These are phyloP conservation scores for Evansstolkia leycettana DNA, from an alignment of 495 filamentous ascomycete species.

Conservation along the genomic window DNA sequence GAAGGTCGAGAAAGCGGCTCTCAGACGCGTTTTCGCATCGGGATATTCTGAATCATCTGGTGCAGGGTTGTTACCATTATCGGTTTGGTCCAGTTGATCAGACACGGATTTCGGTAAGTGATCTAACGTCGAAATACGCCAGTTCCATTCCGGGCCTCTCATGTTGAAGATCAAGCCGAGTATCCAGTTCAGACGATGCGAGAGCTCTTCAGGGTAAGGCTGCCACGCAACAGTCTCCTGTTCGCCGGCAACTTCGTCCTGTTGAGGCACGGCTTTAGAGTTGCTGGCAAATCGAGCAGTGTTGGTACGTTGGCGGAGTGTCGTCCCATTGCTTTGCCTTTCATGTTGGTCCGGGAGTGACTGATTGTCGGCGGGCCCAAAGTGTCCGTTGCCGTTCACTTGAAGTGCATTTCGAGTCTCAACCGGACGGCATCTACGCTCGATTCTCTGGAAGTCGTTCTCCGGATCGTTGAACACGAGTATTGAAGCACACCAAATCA, in stretches of 20 bases:
- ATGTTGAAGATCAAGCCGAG: slow-evolving; percentile 56
- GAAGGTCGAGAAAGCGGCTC: slow-evolving; percentile 30
- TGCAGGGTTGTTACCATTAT: slow-evolving; percentile 2
- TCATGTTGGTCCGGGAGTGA: too few species aligned
- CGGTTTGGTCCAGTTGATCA: slow-evolving; percentile 20
- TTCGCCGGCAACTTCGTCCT: too few species aligned
- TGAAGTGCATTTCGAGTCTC: not conserved
- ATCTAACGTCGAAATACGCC: slow-evolving; percentile 46
- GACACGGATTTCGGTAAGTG: slow-evolving; percentile 41
- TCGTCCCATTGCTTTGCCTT: not conserved
- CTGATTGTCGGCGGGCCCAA: too few species aligned
- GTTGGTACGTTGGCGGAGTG: not conserved
- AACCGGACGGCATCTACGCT: slow-evolving; percentile 16
- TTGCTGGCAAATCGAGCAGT: too few species aligned
- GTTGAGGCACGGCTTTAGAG: too few species aligned
- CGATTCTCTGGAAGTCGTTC: slow-evolving; percentile 53
- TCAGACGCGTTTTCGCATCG: slow-evolving; percentile 33
- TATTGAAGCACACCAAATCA: slow-evolving; percentile 50
- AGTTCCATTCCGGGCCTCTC: slow-evolving; percentile 70
- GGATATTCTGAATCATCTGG: not conserved
- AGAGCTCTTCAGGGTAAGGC: slow-evolving; percentile 49
- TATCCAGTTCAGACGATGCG: slow-evolving; percentile 59
- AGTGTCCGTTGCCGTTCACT: not conserved
- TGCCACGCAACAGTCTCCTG: slow-evolving; percentile 46
- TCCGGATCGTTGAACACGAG: slow-evolving; percentile 55